phyloP scores from a whole-genome alignment of 495 filamentous ascomycete genomes.

The Penicillium manginii region DNA sequence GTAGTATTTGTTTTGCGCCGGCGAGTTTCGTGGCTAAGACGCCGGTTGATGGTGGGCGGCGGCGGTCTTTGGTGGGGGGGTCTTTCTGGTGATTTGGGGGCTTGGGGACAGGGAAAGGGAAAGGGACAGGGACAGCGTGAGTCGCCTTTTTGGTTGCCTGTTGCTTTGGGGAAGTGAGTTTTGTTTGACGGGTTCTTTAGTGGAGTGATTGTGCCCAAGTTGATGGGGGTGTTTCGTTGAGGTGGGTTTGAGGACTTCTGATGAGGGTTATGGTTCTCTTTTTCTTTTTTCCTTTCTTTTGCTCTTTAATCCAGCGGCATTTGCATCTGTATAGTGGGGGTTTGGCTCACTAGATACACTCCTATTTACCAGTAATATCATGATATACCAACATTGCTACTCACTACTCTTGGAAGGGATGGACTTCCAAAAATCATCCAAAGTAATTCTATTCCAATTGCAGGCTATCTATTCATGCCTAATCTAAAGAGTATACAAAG shows the following conservation, averaged over 20 bases:
- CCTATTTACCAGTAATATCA: too few species aligned
- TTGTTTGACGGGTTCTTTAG: slow-evolving; percentile 1
- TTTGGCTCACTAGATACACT: too few species aligned
- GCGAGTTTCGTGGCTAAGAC: slow-evolving; percentile 19
- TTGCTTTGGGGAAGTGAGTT: background rate
- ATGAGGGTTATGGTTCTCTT: slow-evolving; percentile 1
- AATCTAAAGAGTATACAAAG: too few species aligned
- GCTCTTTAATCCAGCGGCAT: background rate
- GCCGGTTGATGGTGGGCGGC: slow-evolving; percentile 2
- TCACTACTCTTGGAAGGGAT: too few species aligned
- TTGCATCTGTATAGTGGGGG: background rate
- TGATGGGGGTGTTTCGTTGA: slow-evolving; percentile 1
- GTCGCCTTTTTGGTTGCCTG: background rate
- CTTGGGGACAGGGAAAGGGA: too few species aligned
- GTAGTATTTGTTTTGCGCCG: slow-evolving; percentile 30
- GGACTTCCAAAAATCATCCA: too few species aligned
- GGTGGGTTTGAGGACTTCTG: too few species aligned
- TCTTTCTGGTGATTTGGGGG: slow-evolving; percentile 7
- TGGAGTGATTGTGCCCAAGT: background rate
- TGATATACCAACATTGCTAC: too few species aligned
- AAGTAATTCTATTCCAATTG: too few species aligned
- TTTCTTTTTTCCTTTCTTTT: background rate
- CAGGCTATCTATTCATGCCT: too few species aligned
- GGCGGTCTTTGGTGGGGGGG: slow-evolving; percentile 11
- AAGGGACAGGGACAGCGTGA: too few species aligned